These are phyloP conservation scores for Vigna reflexopilosa DNA, from an alignment of 306 rosid genomes.

Conservation along the genomic window DNA sequence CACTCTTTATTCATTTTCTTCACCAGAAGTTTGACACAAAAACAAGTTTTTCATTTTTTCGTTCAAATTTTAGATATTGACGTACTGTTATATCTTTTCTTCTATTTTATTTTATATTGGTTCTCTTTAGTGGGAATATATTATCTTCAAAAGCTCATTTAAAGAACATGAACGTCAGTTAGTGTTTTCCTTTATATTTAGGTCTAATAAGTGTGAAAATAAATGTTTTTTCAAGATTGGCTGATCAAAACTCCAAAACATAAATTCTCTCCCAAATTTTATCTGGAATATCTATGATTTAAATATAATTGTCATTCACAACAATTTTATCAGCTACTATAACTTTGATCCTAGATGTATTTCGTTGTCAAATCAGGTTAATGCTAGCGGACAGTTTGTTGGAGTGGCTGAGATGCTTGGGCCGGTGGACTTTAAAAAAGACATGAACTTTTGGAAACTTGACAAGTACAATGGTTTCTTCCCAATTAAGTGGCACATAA, in stretches of 20 bases:
- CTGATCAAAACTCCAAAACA: neutral
- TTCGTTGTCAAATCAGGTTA: slow-evolving; percentile 62
- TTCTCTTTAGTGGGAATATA: slow-evolving; percentile 15
- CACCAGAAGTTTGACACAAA: neutral
- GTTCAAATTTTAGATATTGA: slow-evolving; percentile 26
- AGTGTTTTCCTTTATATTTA: slow-evolving; percentile 6
- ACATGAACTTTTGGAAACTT: slow-evolving; percentile 83
- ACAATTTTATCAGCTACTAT: slow-evolving; percentile 9
- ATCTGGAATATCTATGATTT: slow-evolving; percentile 9
- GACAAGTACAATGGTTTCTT: slow-evolving; percentile 83
- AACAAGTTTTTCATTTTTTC: neutral
- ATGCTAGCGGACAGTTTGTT: slow-evolving; percentile 83
- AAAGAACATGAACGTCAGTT: neutral
- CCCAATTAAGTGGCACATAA: slow-evolving; percentile 82
- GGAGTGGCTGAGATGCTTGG: slow-evolving; percentile 91
- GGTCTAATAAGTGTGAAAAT: slow-evolving; percentile 1
- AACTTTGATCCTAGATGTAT: slow-evolving; percentile 15
- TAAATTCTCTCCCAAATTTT: neutral
- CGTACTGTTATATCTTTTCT: slow-evolving; percentile 16
- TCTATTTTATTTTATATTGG: slow-evolving; percentile 1
- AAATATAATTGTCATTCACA: slow-evolving; percentile 28
- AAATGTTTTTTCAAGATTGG: slow-evolving; percentile 29
- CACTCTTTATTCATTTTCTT: neutral
- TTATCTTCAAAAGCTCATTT: slow-evolving; percentile 4
- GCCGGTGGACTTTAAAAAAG: slow-evolving; percentile 74